Percentiles rank a stretch among this genome's conserved stretches.
These are phyloP conservation scores for Carallia brachiata DNA, from an alignment of 345 rosid genomes.

Conservation along the genomic window DNA sequence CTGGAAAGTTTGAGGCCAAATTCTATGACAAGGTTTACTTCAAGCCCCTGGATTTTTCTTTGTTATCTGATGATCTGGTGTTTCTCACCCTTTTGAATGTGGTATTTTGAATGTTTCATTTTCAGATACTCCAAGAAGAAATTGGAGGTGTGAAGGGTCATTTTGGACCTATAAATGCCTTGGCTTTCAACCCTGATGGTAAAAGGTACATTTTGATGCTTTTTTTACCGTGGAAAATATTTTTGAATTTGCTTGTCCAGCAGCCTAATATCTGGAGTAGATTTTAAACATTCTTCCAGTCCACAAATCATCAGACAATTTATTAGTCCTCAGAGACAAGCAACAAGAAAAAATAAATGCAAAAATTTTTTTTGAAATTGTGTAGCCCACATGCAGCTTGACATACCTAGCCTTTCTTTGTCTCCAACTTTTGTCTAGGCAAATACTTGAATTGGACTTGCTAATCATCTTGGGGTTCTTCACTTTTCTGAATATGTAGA, in stretches of 20 bases:
- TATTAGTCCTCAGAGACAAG: too few relatives aligned
- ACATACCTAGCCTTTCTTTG: too few relatives aligned
- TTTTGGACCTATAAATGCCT: constrained; percentile 94
- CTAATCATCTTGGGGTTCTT: too few relatives aligned
- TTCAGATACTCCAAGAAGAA: constrained; percentile 79
- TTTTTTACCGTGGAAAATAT: background rate
- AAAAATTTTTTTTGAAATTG: too few relatives aligned
- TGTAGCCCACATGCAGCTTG: too few relatives aligned
- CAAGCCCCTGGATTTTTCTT: background rate
- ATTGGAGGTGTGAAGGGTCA: constrained; percentile 98
- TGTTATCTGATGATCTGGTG: background rate
- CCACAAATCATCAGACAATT: too few relatives aligned
- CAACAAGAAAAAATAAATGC: too few relatives aligned
- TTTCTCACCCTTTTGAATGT: background rate
- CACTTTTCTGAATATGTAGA: too few relatives aligned
- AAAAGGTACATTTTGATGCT: constrained; percentile 54
- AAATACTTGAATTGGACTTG: too few relatives aligned
- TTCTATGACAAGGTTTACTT: constrained; percentile 70
- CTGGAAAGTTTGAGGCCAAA: constrained; percentile 97
- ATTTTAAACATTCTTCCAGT: background rate
- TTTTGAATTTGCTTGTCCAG: too few relatives aligned
- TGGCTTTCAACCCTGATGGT: constrained; percentile 95
- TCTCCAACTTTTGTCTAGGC: too few relatives aligned
- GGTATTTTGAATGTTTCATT: background rate
- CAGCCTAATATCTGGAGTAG: background rate